Evolutionary conservation across 148 eudicot species (phyloP).

Genomic region (Silene conica): DNA sequence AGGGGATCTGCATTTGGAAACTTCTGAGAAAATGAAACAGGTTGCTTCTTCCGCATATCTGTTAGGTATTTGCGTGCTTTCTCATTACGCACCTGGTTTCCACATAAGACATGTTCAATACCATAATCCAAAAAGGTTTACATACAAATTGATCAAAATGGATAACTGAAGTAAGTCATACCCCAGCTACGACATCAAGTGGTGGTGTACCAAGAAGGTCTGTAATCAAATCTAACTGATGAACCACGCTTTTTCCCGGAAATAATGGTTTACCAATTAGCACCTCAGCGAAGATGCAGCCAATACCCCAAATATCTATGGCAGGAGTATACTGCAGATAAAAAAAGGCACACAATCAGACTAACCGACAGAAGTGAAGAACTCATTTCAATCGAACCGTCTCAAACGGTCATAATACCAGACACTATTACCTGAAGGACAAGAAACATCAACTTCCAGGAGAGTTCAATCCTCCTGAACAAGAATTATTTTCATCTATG

Average conservation of each 20-base stretch:
- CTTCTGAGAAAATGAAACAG: conserved; percentile 57
- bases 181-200: conserved; percentile 69
- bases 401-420: conserved; percentile 31
- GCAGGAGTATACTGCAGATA: conserved; percentile 89
- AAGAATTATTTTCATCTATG: conserved; percentile 74
- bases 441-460: conserved; percentile 63
- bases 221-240: conserved; percentile 89
- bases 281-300: conserved; percentile 94
- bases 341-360: conserved; percentile 18
- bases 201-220: conserved; percentile 95
- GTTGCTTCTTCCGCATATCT: conserved; percentile 64
- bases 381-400: conserved; percentile 23
- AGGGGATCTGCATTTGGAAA: conserved; percentile 61
- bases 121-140: not conserved
- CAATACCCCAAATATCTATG: conserved; percentile 93
- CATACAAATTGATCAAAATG: not conserved
- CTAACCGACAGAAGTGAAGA: not conserved
- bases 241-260: conserved; percentile 94
- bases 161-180: conserved; percentile 25
- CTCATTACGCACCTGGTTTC: conserved; percentile 67
- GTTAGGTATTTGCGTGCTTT: conserved; percentile 73
- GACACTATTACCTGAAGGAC: conserved; percentile 58
- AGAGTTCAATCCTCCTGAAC: conserved; percentile 77
- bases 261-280: conserved; percentile 82
- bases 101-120: conserved; percentile 1